Evolutionary conservation across 179 eudicot species (phyloP), one percentile per base, ranked within the genome.

Genomic region (Patellifolia procumbens): DNA sequence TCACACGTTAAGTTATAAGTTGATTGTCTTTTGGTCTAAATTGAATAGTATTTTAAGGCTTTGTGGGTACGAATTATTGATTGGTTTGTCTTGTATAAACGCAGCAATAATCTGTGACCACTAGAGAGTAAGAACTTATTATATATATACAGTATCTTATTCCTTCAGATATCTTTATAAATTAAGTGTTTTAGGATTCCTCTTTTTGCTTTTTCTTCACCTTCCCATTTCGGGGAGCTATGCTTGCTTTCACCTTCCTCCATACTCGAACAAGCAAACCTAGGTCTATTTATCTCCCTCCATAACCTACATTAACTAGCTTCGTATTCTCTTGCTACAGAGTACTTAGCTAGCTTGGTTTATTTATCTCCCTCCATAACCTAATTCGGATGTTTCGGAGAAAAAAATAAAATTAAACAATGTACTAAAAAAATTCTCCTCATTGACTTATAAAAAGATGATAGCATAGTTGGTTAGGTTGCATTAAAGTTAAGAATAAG

Each of bases 11-110:
- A 74, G 49, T 64, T 60, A n/a, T 70, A 70, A 76, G n/a, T 29
- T 70, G 76, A 76, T 76, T 76, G 62, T 70, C 62, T 64, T 71
- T 76, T 32, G 26, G 56, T 45, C 74, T 56, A 52, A 75, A 72
- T 32, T 29, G 12, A 55, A 68, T 46, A 70, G 31, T 31, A 10
- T 58, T 52, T 46, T 12, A 70, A 58, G 31, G 28, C 28, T 65
- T 72, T 65, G 69, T 73, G 80, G 83, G 78, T 66, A 59, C 80
- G 46, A 53, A 71, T 76, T 69, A 76, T 78, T 72, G 85, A 81
- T 80, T 74, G 75, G 74, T 61, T 80, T 68, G 85, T 82, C 82
- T 75, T 79, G 82, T 64, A 78, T 82, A 60, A 78, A 61, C 49
- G 65, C 48, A 72, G 72, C 84, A 81, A 10, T 75, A 75, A 78